phyloP scores from a whole-genome alignment of 441 rosid genomes.

The Gossypium schwendimanii region DNA sequence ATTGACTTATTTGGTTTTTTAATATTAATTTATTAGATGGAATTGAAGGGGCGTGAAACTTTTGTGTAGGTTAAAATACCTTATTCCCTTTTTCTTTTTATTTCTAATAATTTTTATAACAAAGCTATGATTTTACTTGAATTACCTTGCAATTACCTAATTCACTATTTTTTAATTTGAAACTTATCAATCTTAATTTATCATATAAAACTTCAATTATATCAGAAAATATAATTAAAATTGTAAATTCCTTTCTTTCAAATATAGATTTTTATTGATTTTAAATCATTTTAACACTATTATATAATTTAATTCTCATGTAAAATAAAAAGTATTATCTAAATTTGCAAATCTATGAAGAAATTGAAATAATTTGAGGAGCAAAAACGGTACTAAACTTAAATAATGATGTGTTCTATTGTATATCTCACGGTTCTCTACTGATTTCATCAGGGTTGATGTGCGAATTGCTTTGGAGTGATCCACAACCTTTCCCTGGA shows the following conservation, averaged over 20 bases:
- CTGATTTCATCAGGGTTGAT: conserved; percentile 55
- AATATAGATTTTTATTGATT: neutral
- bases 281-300: neutral
- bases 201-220: neutral
- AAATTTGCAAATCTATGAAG: neutral
- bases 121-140: neutral
- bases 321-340: neutral
- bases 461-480: conserved; percentile 98
- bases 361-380: neutral
- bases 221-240: neutral
- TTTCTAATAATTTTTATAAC: neutral
- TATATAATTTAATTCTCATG: neutral
- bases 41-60: neutral
- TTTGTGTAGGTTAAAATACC: neutral
- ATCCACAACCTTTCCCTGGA: conserved; percentile 91
- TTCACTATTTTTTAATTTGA: neutral
- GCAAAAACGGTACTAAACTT: neutral
- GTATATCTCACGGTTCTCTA: neutral
- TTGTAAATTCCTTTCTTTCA: neutral
- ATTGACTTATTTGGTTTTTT: too few species aligned
- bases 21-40: neutral
- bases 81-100: neutral
- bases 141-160: neutral
- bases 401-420: neutral
- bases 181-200: neutral